Percentiles rank a stretch among this genome's conserved stretches.
These are phyloP conservation scores for Podila epicladia DNA, from an alignment of 192 early-diverging fungal genomes.

Conservation along the genomic window DNA sequence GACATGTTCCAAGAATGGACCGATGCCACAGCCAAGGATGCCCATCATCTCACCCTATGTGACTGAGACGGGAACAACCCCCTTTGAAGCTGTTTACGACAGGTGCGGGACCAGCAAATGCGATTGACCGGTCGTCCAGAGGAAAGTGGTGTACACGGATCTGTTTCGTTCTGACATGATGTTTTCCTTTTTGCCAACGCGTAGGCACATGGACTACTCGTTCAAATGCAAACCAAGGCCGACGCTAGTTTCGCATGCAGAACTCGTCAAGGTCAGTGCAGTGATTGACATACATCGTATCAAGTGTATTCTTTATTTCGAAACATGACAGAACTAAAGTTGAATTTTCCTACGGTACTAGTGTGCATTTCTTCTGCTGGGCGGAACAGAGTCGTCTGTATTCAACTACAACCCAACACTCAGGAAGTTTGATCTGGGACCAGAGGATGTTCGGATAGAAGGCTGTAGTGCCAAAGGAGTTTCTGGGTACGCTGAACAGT, in stretches of 20 bases:
- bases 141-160: no score
- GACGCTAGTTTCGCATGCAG: neutral
- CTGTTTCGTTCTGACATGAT: no score
- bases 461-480: conserved; percentile 28
- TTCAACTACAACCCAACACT: conserved; percentile 15
- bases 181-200: neutral
- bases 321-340: neutral
- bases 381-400: conserved; percentile 23
- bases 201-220: conserved; percentile 22
- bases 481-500: conserved; percentile 7
- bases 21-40: neutral
- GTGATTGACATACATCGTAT: no score
- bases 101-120: conserved; percentile 11
- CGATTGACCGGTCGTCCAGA: no score
- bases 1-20: conserved; percentile 11
- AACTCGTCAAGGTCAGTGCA: conserved; percentile 12
- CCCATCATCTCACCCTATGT: conserved; percentile 27
- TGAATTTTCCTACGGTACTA: neutral
- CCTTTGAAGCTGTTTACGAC: conserved; percentile 31
- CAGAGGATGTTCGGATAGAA: conserved; percentile 21
- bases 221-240: conserved; percentile 22
- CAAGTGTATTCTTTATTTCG: no score
- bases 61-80: conserved; percentile 7
- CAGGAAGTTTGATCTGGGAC: conserved; percentile 16
- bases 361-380: conserved; percentile 21